Evolutionary conservation across 2,329 filamentous ascomycete species (phyloP).

Genomic region (Claviceps sp.): DNA sequence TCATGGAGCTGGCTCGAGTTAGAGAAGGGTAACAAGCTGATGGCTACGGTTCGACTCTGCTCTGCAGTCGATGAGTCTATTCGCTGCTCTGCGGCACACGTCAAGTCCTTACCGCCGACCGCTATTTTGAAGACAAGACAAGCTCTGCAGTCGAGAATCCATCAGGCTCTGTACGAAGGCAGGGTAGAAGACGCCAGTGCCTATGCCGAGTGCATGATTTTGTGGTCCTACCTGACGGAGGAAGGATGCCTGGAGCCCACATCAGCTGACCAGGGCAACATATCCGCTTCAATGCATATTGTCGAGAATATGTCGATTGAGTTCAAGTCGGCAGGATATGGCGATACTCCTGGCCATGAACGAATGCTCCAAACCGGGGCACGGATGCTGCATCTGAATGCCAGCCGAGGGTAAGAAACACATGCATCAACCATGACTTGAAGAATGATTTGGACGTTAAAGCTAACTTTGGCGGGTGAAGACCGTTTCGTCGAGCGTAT

Average conservation of each 20-base stretch:
- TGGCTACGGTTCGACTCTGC: conserved; percentile 28
- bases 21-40: conserved; percentile 17
- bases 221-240: conserved; percentile 53
- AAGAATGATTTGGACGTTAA: background rate
- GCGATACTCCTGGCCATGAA: conserved; percentile 36
- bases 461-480: conserved; percentile 12
- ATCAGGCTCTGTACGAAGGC: conserved; percentile 40
- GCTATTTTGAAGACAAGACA: conserved; percentile 40
- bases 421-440: background rate
- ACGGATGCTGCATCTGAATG: conserved; percentile 52
- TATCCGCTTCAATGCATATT: conserved; percentile 33
- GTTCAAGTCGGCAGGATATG: conserved; percentile 24
- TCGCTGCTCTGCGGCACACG: conserved; percentile 5
- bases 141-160: conserved; percentile 37
- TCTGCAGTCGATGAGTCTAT: conserved; percentile 20
- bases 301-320: conserved; percentile 29
- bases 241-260: conserved; percentile 28
- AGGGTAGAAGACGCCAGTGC: conserved; percentile 35
- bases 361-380: conserved; percentile 55
- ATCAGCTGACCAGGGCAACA: conserved; percentile 38
- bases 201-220: conserved; percentile 46
- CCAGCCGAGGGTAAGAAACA: conserved; percentile 37
- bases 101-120: conserved; percentile 17
- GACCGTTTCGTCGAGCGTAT: conserved; percentile 53
- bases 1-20: conserved; percentile 59